Conservation (phyloP, 345 rosid species). For the Kernera saxatilis region DNA sequence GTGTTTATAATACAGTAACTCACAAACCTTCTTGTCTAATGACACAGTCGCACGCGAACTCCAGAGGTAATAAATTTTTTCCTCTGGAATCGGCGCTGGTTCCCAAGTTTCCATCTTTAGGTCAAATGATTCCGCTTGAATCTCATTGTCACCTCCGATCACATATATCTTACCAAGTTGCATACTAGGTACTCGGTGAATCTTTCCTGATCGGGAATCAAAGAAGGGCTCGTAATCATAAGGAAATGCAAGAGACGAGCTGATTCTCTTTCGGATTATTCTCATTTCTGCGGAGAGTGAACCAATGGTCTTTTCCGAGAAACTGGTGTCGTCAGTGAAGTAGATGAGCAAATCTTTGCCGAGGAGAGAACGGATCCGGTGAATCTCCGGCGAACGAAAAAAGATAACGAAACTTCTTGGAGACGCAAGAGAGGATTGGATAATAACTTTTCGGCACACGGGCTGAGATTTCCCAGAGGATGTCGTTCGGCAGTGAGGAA, state of each 20-base stretch:
- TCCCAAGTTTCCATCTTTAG: background rate
- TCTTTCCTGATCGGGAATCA: background rate
- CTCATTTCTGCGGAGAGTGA: background rate
- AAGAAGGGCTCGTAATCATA: background rate
- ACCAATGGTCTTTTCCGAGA: background rate
- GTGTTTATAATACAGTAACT: accelerated
- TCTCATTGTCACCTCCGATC: background rate
- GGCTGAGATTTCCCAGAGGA: background rate
- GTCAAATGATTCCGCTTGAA: background rate
- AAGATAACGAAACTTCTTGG: background rate
- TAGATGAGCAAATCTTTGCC: background rate
- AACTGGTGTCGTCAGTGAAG: background rate
- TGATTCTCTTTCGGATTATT: background rate
- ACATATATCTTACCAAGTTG: background rate
- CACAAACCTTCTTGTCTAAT: conserved; percentile 2
- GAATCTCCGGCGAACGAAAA: background rate
- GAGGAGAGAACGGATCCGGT: background rate
- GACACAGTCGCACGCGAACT: background rate
- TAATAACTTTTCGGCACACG: background rate
- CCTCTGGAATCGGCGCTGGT: background rate
- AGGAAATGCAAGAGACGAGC: background rate
- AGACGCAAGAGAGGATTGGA: background rate
- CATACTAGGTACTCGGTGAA: background rate
- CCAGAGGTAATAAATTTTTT: no score
- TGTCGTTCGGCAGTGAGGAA: background rate